Evolutionary conservation across 805 yeast species (phyloP).

Genomic region (Saccharomycopsis synnaedendra): DNA sequence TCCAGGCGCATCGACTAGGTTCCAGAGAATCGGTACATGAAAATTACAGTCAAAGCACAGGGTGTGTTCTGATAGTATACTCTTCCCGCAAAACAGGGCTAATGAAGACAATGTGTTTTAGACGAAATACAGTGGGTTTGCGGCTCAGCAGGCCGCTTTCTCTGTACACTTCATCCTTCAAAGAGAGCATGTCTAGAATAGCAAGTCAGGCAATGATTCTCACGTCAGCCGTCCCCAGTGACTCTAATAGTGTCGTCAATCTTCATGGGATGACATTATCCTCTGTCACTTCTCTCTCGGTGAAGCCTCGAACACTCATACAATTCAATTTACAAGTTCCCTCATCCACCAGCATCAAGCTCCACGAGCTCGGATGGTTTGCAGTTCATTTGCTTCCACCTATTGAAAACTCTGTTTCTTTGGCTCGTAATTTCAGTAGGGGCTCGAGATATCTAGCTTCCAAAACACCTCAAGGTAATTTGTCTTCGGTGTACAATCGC

Average conservation of each 20-base stretch:
- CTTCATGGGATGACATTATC: slow-evolving; percentile 76
- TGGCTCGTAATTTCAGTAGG: slow-evolving; percentile 60
- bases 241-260: slow-evolving; percentile 17
- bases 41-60: no score
- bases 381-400: slow-evolving; percentile 76
- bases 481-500: neutral
- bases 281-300: slow-evolving; percentile 73
- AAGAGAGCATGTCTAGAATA: slow-evolving; percentile 33
- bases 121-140: no score
- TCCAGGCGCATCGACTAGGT: no score
- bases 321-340: slow-evolving; percentile 86
- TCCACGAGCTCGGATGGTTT: slow-evolving; percentile 46
- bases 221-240: slow-evolving; percentile 32
- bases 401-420: slow-evolving; percentile 33
- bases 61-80: no score
- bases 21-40: no score
- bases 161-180: slow-evolving; percentile 16
- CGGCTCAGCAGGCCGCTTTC: no score
- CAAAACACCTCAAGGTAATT: slow-evolving; percentile 8
- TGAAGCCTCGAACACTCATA: slow-evolving; percentile 64
- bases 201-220: slow-evolving; percentile 48
- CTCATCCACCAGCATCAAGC: slow-evolving; percentile 59
- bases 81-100: no score
- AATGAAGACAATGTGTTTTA: no score
- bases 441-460: slow-evolving; percentile 28